A percentile compares a stretch with the other conserved stretches of the same genome.
phyloP scores from a whole-genome alignment of 768 basidiomycete species.

The Rhizopogon vinicolor region DNA sequence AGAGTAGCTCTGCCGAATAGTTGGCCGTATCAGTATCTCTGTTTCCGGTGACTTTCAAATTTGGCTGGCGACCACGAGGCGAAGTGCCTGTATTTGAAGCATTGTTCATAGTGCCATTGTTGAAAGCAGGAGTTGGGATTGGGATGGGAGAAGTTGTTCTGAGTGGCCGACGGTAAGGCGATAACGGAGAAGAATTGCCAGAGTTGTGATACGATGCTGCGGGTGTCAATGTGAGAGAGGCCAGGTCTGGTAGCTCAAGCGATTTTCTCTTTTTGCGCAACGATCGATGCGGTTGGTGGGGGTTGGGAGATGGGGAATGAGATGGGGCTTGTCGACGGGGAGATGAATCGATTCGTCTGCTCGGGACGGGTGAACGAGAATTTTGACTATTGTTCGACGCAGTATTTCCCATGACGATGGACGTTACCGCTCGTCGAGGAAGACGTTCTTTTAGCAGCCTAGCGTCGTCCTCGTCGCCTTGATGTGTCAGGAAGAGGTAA shows the following conservation, averaged over 20 bases:
- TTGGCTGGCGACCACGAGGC: constrained; percentile 28
- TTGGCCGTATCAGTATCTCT: constrained; percentile 24
- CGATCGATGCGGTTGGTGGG: constrained; percentile 50
- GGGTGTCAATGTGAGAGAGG: constrained; percentile 43
- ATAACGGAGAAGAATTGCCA: constrained; percentile 37
- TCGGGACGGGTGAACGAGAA: constrained; percentile 19
- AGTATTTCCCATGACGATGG: constrained; percentile 28
- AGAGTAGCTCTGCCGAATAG: constrained; percentile 34
- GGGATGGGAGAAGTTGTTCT: constrained; percentile 46
- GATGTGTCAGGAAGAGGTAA: constrained; percentile 27
- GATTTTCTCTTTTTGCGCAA: constrained; percentile 67
- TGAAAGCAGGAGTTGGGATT: constrained; percentile 36
- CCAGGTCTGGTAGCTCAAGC: constrained; percentile 74
- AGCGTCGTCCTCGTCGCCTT: constrained; percentile 16
- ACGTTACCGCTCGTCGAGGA: constrained; percentile 14
- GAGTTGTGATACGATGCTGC: constrained; percentile 31
- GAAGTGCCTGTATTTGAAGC: constrained; percentile 31
- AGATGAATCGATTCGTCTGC: constrained; percentile 21
- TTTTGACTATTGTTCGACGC: constrained; percentile 26
- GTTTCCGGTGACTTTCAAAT: constrained; percentile 22
- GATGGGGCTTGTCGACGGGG: constrained; percentile 14
- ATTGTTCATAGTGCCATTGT: constrained; percentile 33
- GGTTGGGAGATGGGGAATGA: constrained; percentile 36
- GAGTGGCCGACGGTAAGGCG: constrained; percentile 33
- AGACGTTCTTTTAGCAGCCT: constrained; percentile 4